A percentile compares a stretch with the other conserved stretches of the same genome.
These are phyloP conservation scores for Alnus rubra DNA, from an alignment of 306 rosid genomes.

Conservation along the genomic window DNA sequence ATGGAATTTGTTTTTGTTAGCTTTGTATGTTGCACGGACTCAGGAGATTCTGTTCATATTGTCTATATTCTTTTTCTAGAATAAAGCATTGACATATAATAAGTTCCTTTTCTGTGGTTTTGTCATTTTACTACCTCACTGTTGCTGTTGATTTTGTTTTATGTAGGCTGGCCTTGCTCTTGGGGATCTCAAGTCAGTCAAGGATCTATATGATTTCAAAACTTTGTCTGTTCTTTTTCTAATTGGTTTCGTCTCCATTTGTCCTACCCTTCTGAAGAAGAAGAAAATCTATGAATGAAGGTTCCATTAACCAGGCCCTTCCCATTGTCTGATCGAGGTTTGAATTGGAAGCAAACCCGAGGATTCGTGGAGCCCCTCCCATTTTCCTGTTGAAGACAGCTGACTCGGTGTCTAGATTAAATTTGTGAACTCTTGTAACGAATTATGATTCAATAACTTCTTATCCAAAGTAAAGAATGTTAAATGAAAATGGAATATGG, in stretches of 20 bases:
- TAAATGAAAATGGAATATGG: slow-evolving; percentile 16
- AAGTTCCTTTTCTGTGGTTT: slow-evolving; percentile 6
- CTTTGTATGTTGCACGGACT: neutral
- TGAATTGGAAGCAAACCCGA: neutral
- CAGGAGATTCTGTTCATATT: neutral
- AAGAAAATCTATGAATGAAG: slow-evolving; percentile 85
- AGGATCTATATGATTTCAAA: slow-evolving; percentile 86
- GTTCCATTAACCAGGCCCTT: slow-evolving; percentile 6
- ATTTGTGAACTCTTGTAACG: slow-evolving; percentile 17
- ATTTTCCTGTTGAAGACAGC: slow-evolving; percentile 11
- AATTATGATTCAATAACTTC: slow-evolving; percentile 15
- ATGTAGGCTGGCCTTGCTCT: slow-evolving; percentile 97
- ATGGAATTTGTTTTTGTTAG: neutral
- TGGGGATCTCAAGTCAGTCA: slow-evolving; percentile 94
- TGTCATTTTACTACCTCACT: slow-evolving; percentile 11
- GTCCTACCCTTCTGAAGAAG: slow-evolving; percentile 80
- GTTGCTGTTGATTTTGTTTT: slow-evolving; percentile 20
- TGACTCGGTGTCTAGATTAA: slow-evolving; percentile 14
- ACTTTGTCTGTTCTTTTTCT: slow-evolving; percentile 86
- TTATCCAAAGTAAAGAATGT: slow-evolving; percentile 26
- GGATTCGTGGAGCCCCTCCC: neutral
- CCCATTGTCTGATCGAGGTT: neutral
- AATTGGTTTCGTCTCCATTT: slow-evolving; percentile 73
- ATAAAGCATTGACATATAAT: neutral
- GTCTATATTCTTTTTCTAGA: neutral